Evolutionary conservation across 257 asterid species (phyloP).

Genomic region (Nemophila menziesii): DNA sequence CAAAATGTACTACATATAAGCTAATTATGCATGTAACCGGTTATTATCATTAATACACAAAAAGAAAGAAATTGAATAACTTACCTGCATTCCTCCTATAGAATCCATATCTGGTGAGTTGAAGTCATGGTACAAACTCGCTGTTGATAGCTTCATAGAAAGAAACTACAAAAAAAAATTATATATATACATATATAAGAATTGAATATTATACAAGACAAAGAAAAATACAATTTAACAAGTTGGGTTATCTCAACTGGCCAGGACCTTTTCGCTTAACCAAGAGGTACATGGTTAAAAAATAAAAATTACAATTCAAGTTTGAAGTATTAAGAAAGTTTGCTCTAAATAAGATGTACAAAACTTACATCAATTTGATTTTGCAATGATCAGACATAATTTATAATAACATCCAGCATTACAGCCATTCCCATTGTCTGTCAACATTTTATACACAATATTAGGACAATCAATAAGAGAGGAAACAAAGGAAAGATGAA

Average conservation of each 20-base stretch:
- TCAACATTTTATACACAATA: neutral
- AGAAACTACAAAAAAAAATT: constrained; percentile 43
- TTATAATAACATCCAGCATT: constrained; percentile 84
- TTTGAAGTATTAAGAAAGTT: neutral
- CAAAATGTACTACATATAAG: neutral
- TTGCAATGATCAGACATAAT: constrained; percentile 79
- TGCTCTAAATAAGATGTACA: neutral
- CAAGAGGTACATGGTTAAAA: no score
- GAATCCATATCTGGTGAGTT: constrained; percentile 72
- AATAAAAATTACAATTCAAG: no score
- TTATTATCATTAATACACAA: neutral
- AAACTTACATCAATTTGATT: constrained; percentile 81
- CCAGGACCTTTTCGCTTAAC: no score
- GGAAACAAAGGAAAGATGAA: neutral
- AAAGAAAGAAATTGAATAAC: neutral
- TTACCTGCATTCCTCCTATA: constrained; percentile 52
- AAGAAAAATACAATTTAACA: neutral
- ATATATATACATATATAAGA: no score
- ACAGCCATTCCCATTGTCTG: constrained; percentile 98
- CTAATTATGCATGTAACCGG: neutral
- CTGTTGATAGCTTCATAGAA: constrained; percentile 92
- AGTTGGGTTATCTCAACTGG: no score
- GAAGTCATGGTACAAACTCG: constrained; percentile 81
- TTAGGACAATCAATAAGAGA: neutral
- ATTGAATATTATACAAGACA: neutral